Conservation (phyloP, 2,329 filamentous ascomycete genomes). For the Pseudodiploospora longispora region DNA sequence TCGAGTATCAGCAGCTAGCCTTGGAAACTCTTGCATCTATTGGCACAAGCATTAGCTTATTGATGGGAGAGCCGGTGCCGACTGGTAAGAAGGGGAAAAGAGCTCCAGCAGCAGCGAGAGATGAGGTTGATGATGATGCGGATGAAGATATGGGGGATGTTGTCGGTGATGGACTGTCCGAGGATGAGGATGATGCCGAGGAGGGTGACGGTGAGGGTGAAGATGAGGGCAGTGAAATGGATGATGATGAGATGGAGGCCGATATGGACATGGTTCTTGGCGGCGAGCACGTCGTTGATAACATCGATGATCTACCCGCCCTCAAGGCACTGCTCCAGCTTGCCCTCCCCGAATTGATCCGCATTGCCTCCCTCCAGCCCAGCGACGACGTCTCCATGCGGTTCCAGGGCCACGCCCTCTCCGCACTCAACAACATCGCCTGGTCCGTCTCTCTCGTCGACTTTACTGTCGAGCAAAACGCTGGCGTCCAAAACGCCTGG, state of each 20-base stretch:
- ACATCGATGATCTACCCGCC: slow-evolving; percentile 45
- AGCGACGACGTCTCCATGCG: slow-evolving; percentile 32
- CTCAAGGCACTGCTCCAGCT: slow-evolving; percentile 33
- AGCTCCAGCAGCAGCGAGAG: slow-evolving; percentile 27
- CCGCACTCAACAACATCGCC: slow-evolving; percentile 57
- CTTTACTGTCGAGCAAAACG: slow-evolving; percentile 46
- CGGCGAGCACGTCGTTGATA: slow-evolving; percentile 31
- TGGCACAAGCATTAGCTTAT: slow-evolving; percentile 48
- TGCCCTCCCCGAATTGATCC: slow-evolving; percentile 37
- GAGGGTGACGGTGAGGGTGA: slow-evolving; percentile 29
- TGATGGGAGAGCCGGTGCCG: slow-evolving; percentile 28
- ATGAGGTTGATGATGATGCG: slow-evolving; percentile 26
- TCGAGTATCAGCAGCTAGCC: slow-evolving; percentile 44
- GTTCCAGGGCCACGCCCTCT: slow-evolving; percentile 47
- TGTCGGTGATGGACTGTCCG: slow-evolving; percentile 23
- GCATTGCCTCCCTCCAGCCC: slow-evolving; percentile 34
- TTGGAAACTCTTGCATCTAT: slow-evolving; percentile 58
- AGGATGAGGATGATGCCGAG: slow-evolving; percentile 27
- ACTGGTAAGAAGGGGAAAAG: not conserved
- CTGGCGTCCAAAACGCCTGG: slow-evolving; percentile 47
- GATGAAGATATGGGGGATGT: slow-evolving; percentile 28
- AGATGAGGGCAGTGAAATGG: slow-evolving; percentile 45
- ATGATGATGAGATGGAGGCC: slow-evolving; percentile 48
- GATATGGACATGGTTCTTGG: slow-evolving; percentile 60
- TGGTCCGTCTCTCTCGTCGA: slow-evolving; percentile 58